Evolutionary conservation across 768 basidiomycete species (phyloP).

Genomic region (Xerocomellus intermedius): DNA sequence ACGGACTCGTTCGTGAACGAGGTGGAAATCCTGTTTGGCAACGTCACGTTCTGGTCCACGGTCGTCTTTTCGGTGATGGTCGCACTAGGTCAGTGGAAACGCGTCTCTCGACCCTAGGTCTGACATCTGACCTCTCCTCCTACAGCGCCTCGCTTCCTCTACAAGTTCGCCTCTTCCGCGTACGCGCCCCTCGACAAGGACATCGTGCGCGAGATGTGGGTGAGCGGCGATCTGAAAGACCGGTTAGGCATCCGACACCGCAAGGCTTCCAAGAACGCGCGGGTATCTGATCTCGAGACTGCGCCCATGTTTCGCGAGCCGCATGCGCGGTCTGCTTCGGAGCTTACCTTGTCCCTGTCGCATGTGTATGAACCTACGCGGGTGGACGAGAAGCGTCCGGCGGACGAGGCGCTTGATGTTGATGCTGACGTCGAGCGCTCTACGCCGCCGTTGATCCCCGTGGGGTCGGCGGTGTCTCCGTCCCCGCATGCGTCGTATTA

Average conservation of each 20-base stretch:
- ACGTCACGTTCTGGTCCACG: slow-evolving; percentile 81
- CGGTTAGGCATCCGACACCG: slow-evolving; percentile 69
- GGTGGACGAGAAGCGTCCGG: slow-evolving; percentile 23
- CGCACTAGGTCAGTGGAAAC: slow-evolving; percentile 60
- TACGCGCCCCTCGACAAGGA: slow-evolving; percentile 86
- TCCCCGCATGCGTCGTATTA: slow-evolving; percentile 58
- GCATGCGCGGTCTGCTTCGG: slow-evolving; percentile 65
- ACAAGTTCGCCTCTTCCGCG: slow-evolving; percentile 66
- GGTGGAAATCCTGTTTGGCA: slow-evolving; percentile 70
- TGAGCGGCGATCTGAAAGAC: slow-evolving; percentile 78
- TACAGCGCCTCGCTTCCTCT: slow-evolving; percentile 79
- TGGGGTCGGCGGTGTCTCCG: slow-evolving; percentile 19
- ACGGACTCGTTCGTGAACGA: slow-evolving; percentile 73
- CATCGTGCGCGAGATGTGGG: slow-evolving; percentile 92
- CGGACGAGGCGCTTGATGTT: no score
- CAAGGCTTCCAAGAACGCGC: slow-evolving; percentile 46
- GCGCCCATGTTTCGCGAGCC: slow-evolving; percentile 70
- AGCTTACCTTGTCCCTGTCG: slow-evolving; percentile 40
- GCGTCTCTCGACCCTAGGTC: slow-evolving; percentile 1
- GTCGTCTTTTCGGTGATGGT: slow-evolving; percentile 67
- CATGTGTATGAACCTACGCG: slow-evolving; percentile 49
- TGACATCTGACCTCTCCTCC: slow-evolving; percentile 6
- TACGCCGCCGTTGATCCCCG: slow-evolving; percentile 7
- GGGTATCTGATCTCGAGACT: slow-evolving; percentile 47
- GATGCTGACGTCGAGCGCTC: background rate